These are phyloP conservation scores for Kalaharituber pfeilii DNA, from an alignment of 2,329 filamentous ascomycete species.

Conservation along the genomic window DNA sequence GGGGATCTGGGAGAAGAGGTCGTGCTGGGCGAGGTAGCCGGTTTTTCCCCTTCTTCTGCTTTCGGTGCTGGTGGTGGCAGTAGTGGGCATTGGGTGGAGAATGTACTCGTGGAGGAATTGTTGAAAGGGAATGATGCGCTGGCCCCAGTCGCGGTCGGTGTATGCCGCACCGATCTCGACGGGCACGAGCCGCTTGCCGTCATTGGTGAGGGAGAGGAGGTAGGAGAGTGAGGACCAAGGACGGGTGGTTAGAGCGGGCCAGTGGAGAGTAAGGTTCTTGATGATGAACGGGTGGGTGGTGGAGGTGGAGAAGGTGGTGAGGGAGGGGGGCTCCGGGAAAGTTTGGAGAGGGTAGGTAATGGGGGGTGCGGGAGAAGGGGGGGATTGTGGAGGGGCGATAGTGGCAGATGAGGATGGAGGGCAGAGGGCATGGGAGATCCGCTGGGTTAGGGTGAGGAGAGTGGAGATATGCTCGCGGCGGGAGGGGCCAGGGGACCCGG, in stretches of 20 bases:
- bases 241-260: conserved; percentile 54
- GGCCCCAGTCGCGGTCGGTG: conserved; percentile 68
- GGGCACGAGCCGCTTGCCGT: conserved; percentile 62
- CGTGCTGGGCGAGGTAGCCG: conserved; percentile 83
- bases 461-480: conserved; percentile 33
- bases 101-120: conserved; percentile 52
- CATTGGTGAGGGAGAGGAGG: conserved; percentile 55
- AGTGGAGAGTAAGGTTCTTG: conserved; percentile 44
- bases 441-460: conserved; percentile 22
- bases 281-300: conserved; percentile 55
- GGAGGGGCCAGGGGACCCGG: conserved; percentile 41
- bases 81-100: conserved; percentile 24
- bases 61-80: conserved; percentile 4
- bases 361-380: conserved; percentile 24
- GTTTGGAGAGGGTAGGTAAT: conserved; percentile 31
- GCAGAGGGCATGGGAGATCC: not conserved
- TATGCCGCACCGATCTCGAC: conserved; percentile 78
- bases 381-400: not conserved
- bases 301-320: conserved; percentile 25
- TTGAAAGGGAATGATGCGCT: conserved; percentile 58
- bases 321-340: conserved; percentile 19
- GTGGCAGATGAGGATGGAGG: conserved; percentile 2
- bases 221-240: conserved; percentile 62
- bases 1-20: conserved; percentile 70
- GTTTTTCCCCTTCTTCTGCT: too few relatives aligned